Base-by-base conservation (phyloP, 495 filamentous ascomycete genomes). In the Massariosphaeria phaeospora region DNA sequence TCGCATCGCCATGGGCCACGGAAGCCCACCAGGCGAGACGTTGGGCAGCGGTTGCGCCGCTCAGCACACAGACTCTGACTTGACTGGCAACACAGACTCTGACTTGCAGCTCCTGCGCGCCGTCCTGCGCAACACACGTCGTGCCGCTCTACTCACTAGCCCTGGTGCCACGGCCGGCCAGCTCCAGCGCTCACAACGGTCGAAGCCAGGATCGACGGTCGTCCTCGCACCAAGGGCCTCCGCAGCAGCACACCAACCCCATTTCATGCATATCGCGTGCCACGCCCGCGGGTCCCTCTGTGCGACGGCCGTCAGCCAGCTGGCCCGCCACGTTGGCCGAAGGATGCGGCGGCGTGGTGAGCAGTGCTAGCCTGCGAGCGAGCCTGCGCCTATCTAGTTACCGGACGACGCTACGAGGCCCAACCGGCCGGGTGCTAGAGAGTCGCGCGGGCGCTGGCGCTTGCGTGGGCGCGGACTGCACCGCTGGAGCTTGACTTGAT, bases 251-350 rank as follows among this genome's bases (percentile, higher is more conserved):
- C 39, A 46, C 55, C 47, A 45, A 17, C 11, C 48, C 33, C 24
- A 41, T 56, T 55, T 55, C 47, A 47, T 52, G 8, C 9, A 38
- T 49, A 26, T 59, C 56, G 29, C 31, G 41, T 48, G 38, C 56
- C 56, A 31, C 31, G 11, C 42, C 26, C 48, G 20, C 27, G 56
- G 56, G 43, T 36, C 31, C 47, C 39, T 24, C 18, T 48, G 50
- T 59, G 20, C 56, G 36, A 54, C 44, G 41, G 52, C 36, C 26
- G 47, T 43, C 55, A 59, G 54, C 54, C 46, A 45, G 54, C 45
- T 42, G 30, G 44, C 46, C 55, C 55, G 55, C 55, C 55, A 51
- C 55, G 48, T 51, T 58, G 55, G 55, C 55, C 9, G 48, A 25
- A 34, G 45, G 53, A 57, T 48, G 42, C 25, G 31, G 55, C 40